Conservation (phyloP, 352 stramenopile species). For the Globisporangium spiculum region DNA sequence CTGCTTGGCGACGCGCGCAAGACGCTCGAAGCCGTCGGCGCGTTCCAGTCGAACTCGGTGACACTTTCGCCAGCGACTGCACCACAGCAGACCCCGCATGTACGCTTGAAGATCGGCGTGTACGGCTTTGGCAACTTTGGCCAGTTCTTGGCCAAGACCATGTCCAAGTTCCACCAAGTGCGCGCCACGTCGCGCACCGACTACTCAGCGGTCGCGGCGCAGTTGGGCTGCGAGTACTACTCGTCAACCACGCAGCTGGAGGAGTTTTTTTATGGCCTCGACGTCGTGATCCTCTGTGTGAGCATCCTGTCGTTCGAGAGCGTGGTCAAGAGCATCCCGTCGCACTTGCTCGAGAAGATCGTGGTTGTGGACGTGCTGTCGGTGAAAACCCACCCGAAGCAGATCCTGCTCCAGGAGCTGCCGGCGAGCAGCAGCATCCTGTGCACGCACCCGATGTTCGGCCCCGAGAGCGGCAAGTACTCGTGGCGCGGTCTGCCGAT, state of each 20-base stretch:
- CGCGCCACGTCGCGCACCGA: constrained; percentile 85
- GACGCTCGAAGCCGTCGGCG: constrained; percentile 48
- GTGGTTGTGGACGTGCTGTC: constrained; percentile 97
- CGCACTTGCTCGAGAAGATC: constrained; percentile 72
- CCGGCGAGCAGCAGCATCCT: constrained; percentile 91
- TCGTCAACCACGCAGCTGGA: constrained; percentile 65
- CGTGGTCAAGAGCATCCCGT: constrained; percentile 62
- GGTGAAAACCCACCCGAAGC: constrained; percentile 97
- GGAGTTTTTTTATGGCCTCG: constrained; percentile 89
- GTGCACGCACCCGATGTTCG: constrained; percentile 98
- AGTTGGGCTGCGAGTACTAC: constrained; percentile 66
- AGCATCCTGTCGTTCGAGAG: constrained; percentile 80
- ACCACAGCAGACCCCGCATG: constrained; percentile 18
- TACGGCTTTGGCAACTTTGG: constrained; percentile 97
- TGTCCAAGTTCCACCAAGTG: constrained; percentile 90
- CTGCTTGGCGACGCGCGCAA: constrained; percentile 54
- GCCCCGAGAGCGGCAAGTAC: constrained; percentile 94
- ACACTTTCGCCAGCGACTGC: constrained; percentile 26
- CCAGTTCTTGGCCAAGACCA: constrained; percentile 96
- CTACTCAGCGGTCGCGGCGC: constrained; percentile 57
- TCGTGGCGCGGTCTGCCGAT: constrained; percentile 94
- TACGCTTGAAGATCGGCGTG: constrained; percentile 93
- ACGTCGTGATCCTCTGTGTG: constrained; percentile 93
- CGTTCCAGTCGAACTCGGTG: constrained; percentile 27
- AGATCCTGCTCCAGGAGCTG: constrained; percentile 90